Conservation (phyloP, 2,329 filamentous ascomycete genomes). For the Talaromyces amestolkiae region DNA sequence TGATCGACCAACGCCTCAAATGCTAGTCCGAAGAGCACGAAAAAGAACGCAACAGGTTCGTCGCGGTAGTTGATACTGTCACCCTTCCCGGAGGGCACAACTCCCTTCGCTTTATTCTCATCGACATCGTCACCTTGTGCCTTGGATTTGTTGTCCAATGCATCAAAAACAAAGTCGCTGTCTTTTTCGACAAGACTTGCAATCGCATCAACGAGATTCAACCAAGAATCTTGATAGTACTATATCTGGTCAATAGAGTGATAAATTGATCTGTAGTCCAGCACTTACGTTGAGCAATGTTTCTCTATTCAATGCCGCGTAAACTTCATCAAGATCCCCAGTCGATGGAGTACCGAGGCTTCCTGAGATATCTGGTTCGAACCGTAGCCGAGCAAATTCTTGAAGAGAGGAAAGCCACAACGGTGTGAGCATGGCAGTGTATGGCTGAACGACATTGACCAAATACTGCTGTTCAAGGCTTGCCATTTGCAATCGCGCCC, state of each 20-base stretch:
- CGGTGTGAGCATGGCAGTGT: constrained; percentile 85
- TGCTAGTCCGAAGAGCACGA: constrained; percentile 92
- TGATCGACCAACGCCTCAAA: constrained; percentile 92
- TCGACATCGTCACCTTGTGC: constrained; percentile 28
- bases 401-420: constrained; percentile 90
- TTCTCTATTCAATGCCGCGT: constrained; percentile 90
- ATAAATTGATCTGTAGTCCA: background rate
- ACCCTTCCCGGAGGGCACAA: constrained; percentile 51
- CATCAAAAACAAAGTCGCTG: constrained; percentile 95
- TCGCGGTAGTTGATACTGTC: constrained; percentile 95
- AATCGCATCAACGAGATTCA: constrained; percentile 95
- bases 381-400: constrained; percentile 88
- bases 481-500: constrained; percentile 94
- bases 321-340: constrained; percentile 87
- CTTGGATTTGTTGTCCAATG: constrained; percentile 75
- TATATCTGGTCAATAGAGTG: constrained; percentile 26
- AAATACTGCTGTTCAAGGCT: constrained; percentile 90
- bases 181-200: constrained; percentile 96
- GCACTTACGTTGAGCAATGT: constrained; percentile 68
- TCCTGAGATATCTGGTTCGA: constrained; percentile 96
- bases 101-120: constrained; percentile 21
- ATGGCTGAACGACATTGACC: constrained; percentile 80
- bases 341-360: constrained; percentile 78
- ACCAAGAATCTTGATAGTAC: constrained; percentile 97
- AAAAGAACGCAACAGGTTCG: constrained; percentile 97